Evolutionary conservation across 441 rosid species (phyloP), one percentile per base, ranked within the genome.

Genomic region (Sinapis alba): DNA sequence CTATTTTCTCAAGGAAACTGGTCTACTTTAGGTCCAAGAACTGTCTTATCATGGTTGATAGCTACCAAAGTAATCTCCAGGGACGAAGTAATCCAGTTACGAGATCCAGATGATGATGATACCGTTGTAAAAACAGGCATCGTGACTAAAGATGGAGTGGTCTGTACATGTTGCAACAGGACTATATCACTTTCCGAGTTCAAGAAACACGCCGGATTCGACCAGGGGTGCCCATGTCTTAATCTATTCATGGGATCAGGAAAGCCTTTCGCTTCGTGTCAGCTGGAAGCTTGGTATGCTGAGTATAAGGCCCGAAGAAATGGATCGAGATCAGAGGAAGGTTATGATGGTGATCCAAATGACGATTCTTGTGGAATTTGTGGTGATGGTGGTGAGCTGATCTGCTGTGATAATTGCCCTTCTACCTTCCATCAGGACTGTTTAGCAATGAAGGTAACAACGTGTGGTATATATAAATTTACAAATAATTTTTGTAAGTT

Each of bases 361-460:
- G 99, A 95, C 73, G 99, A 95, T 85, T 91, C 96, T 36, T 95
- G 99, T 83, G 99, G 97, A 71, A 68, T 90, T 27, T 95, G 98
- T 78, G 99, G 97, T 80, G 92, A 91, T 74, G 96, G 87, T 20
- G 99, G 99, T 38, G 97, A 91, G 81, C 80, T 95, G 84, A 85
- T 95, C 80, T 95, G 99, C 81, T 95, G 99, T 67, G 99, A 95
- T 75, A 88, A 91, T 73, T 95, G 98, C 74, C 99, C 99, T 27
- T 87, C 98, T 54, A 88, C 98, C 68, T 95, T 84, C 79, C 99
- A 95, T 80, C 89, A 78, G 84, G 82, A 84, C 70, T 95, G 99
- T 91, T 82, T 95, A 81, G 83, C 87, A 72, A 75, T 89, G 53
- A 84, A 93, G 99, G 99, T 95, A 78, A 70, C 83, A 78, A 70